Conservation (phyloP, 2,329 filamentous ascomycete species). For the Pyrenochaeta sp. region DNA sequence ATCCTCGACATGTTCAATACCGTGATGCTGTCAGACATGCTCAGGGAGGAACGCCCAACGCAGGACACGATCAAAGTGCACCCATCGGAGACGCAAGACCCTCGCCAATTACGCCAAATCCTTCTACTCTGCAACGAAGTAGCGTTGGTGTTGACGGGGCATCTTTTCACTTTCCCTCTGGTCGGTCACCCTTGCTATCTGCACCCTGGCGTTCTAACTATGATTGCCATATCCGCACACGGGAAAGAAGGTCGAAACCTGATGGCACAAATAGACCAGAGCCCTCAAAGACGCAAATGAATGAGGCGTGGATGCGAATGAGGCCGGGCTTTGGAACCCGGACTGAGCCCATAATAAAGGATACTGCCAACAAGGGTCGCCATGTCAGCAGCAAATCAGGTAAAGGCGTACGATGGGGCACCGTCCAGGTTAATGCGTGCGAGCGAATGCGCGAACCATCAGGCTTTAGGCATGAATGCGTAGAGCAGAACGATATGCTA, state of each 20-base stretch:
- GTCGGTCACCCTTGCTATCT: too few relatives aligned
- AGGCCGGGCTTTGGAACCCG: slow-evolving; percentile 8
- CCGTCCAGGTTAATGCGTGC: slow-evolving; percentile 4
- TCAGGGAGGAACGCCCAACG: background rate
- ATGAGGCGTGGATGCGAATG: slow-evolving; percentile 25
- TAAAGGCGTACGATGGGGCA: slow-evolving; percentile 10
- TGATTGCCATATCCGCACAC: background rate
- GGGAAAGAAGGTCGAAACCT: background rate
- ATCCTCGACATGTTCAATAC: slow-evolving; percentile 13
- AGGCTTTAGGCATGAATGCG: too few relatives aligned
- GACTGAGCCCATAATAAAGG: background rate
- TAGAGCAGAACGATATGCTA: background rate
- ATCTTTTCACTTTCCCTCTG: background rate
- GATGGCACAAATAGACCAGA: background rate
- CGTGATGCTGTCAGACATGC: background rate
- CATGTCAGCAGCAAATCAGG: background rate
- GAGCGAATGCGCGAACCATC: background rate
- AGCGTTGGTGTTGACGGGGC: background rate
- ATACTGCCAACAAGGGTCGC: background rate
- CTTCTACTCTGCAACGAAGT: background rate
- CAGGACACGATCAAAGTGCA: background rate
- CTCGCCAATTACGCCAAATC: background rate
- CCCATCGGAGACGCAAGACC: background rate
- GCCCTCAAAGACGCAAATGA: slow-evolving; percentile 11
- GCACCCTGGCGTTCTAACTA: background rate